Evolutionary conservation across 176 grass and related monocot genomes (phyloP).

Genomic region (Oryza coarctata): DNA sequence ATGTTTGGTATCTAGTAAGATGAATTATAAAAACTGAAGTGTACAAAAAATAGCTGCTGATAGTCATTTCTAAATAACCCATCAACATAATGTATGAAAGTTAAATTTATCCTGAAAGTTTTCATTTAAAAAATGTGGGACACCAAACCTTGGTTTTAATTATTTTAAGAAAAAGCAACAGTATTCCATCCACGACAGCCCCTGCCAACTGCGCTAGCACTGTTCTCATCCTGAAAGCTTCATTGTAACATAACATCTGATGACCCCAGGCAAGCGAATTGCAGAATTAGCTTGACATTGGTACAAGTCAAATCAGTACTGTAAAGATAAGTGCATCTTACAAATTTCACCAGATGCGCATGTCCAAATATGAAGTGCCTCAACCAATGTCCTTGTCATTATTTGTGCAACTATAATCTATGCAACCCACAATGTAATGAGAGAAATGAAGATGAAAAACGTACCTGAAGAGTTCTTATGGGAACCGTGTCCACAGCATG

Average conservation of each 20-base stretch:
- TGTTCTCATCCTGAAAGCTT: constrained; percentile 16
- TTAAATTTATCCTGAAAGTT: neutral
- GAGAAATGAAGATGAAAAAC: constrained; percentile 25
- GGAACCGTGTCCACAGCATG: constrained; percentile 45
- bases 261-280: too few species aligned
- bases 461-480: constrained; percentile 51
- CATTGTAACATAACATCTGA: neutral
- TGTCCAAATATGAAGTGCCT: neutral
- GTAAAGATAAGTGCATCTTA: constrained; percentile 10
- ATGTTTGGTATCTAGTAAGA: neutral
- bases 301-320: neutral
- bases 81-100: neutral
- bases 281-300: neutral
- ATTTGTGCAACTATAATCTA: neutral
- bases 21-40: neutral
- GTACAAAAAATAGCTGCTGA: neutral
- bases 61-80: neutral
- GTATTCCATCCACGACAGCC: neutral
- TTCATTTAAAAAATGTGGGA: neutral
- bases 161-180: neutral
- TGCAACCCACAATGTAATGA: constrained; percentile 8
- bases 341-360: constrained; percentile 7
- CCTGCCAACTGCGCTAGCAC: neutral
- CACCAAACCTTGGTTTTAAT: neutral
- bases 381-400: neutral